Base-by-base conservation (phyloP, 306 rosid genomes). In the Inga oerstediana region DNA sequence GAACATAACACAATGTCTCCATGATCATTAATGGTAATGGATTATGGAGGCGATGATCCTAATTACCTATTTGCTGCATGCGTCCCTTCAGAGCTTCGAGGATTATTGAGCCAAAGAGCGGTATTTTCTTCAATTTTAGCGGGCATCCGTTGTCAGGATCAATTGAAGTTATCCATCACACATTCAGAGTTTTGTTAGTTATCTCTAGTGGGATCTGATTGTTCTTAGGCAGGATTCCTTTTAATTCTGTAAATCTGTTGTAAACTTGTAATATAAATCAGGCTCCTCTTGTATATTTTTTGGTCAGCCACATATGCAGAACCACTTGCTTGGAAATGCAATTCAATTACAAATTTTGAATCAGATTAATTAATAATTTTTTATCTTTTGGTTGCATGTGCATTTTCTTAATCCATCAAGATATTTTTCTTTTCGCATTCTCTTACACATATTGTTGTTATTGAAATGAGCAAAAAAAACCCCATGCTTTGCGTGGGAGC, bases 1-100 rank as follows among this genome's bases (percentile, higher is more conserved):
- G 92, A 92, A 45, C 88, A 85, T 58, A 79, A 62, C 62, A 79
- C 87, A 76, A 54, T 65, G 58, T 77, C 91, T 87, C 79, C 86
- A 24, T 89, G 68, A 76, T 34, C 76, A 81, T 59, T 59, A 35
- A 56, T 75, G 44, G 41, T 58, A 64, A 48, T 74, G 70, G 70
- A 64, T 4, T 30, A 13, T 64, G 82, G 46, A 81, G 64, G 27
- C 43, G 77, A 62, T 32, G 51, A 72, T 76, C 66, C 78, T 49
- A 46, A 30, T 78, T 44, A 43, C 66, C 45, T 85, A 17, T 84
- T 32, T 58, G 64, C 54, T 37, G 15, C 54, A 34, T 45, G n/a
- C 64, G 67, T 78, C 51, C 66, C 65, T 35, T 34, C 10, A 19
- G 43, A 41, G 24, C 34, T 3, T 51, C 9, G 8, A 65, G 67